Conservation (phyloP, 2,329 filamentous ascomycete species). For the Cladophialophora immunda region DNA sequence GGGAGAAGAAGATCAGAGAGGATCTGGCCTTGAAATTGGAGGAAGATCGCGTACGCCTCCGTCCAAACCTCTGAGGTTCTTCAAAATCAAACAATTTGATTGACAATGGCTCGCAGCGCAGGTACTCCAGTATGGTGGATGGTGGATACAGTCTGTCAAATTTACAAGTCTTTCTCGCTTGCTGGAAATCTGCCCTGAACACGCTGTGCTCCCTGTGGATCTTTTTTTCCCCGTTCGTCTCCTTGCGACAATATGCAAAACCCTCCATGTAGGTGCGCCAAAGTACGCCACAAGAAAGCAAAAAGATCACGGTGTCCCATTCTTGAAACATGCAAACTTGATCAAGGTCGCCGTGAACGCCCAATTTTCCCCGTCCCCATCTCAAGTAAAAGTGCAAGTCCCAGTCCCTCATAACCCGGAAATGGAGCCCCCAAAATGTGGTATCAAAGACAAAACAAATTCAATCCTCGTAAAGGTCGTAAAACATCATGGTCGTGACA, state of each 20-base stretch:
- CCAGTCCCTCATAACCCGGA: background rate
- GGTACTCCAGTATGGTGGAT: background rate
- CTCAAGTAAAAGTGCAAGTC: background rate
- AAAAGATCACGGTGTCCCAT: background rate
- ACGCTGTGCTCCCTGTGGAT: conserved; percentile 11
- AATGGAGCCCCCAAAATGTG: conserved; percentile 14
- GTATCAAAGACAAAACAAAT: conserved; percentile 21
- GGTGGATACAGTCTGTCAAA: background rate
- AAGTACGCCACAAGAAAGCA: conserved; percentile 4
- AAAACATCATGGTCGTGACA: conserved; percentile 27
- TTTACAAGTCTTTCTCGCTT: conserved; percentile 18
- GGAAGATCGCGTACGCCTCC: background rate
- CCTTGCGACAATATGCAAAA: conserved; percentile 3
- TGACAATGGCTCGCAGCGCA: background rate
- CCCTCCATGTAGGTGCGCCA: background rate
- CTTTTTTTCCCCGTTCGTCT: background rate
- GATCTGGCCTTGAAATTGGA: background rate
- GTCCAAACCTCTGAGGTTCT: too few relatives aligned
- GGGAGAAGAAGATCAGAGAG: background rate
- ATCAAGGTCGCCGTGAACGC: conserved; percentile 7
- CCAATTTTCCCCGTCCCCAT: background rate
- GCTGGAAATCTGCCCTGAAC: background rate
- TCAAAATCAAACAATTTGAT: conserved; percentile 6
- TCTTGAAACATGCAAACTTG: background rate
- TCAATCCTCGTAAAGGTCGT: conserved; percentile 27